phyloP scores from a whole-genome alignment of 768 basidiomycete genomes.

The Amylocystis lapponica region DNA sequence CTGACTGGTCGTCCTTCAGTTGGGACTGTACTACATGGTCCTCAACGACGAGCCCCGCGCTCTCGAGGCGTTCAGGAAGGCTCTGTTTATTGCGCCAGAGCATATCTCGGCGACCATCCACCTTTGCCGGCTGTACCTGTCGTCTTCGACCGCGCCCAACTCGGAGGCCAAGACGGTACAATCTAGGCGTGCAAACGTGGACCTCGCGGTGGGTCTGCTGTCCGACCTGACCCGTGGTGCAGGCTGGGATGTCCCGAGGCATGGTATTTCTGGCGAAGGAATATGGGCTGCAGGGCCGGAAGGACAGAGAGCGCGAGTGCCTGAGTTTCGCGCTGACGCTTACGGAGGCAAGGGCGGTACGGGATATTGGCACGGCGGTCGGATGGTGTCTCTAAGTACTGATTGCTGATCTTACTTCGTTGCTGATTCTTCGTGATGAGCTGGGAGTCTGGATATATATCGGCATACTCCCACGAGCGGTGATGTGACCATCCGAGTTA shows the following conservation, averaged over 20 bases:
- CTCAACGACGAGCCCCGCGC: constrained; percentile 55
- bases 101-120: constrained; percentile 75
- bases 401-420: not conserved
- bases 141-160: constrained; percentile 23
- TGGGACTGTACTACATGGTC: constrained; percentile 69
- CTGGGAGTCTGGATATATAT: not conserved
- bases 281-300: constrained; percentile 67
- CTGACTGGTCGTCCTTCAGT: constrained; percentile 31
- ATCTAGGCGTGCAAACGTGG: constrained; percentile 44
- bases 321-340: constrained; percentile 61
- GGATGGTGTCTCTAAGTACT: constrained; percentile 53
- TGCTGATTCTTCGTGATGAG: not conserved
- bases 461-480: not conserved
- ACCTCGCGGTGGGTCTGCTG: constrained; percentile 80
- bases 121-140: constrained; percentile 70
- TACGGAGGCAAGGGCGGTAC: constrained; percentile 55
- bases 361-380: constrained; percentile 56
- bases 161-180: constrained; percentile 1
- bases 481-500: not conserved
- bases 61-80: constrained; percentile 76
- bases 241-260: constrained; percentile 92
- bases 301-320: constrained; percentile 70
- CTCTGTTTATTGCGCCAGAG: constrained; percentile 79
- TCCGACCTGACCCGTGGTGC: constrained; percentile 68
- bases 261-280: constrained; percentile 91